Evolutionary conservation across 345 rosid genomes (phyloP).

Genomic region (Alliaria petiolata): DNA sequence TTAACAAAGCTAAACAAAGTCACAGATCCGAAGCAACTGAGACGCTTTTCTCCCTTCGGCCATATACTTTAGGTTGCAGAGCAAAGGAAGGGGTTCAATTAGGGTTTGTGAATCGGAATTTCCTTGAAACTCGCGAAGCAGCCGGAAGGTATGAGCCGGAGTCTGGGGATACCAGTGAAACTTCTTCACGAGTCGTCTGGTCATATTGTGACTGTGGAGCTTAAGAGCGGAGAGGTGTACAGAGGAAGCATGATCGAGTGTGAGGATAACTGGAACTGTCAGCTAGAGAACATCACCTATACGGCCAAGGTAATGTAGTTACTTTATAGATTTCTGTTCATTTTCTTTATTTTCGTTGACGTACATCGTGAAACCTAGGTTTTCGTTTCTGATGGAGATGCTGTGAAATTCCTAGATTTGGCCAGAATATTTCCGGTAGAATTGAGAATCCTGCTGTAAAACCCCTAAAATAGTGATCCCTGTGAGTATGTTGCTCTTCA

Average conservation of each 20-base stretch:
- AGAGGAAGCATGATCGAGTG: conserved; percentile 88
- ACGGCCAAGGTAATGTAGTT: conserved; percentile 55
- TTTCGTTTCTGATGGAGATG: neutral
- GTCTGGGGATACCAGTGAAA: conserved; percentile 89
- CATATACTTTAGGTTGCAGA: conserved; percentile 21
- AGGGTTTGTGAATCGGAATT: conserved; percentile 43
- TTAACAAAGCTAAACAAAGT: neutral
- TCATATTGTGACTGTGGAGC: conserved; percentile 75
- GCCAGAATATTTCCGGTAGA: neutral
- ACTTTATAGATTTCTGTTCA: neutral
- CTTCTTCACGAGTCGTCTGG: conserved; percentile 83
- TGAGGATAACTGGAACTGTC: conserved; percentile 94
- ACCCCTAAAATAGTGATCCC: neutral
- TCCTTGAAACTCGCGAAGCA: neutral
- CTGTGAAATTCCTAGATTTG: conserved; percentile 29
- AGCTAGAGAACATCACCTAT: conserved; percentile 75
- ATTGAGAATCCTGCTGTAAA: neutral
- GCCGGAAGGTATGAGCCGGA: conserved; percentile 56
- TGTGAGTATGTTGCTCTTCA: neutral
- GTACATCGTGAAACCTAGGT: neutral
- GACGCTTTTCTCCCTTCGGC: conserved; percentile 10
- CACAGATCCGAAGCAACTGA: neutral
- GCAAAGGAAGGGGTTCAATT: neutral
- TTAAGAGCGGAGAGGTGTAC: conserved; percentile 84
- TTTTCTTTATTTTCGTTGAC: too few relatives aligned